phyloP scores from a whole-genome alignment of 176 grass and related monocot species.

The Aechmea fasciata region DNA sequence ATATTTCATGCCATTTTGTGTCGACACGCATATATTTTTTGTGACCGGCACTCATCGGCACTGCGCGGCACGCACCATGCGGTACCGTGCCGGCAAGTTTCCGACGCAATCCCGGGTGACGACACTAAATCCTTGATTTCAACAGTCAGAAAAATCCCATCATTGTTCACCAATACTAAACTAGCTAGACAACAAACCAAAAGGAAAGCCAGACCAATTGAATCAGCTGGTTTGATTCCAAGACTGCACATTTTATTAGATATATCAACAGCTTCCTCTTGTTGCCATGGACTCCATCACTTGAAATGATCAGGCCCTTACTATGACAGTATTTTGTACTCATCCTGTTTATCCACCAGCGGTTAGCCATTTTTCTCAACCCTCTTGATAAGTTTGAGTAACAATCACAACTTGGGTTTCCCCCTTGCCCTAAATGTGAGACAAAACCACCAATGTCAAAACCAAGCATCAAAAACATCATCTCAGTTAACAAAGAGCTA shows the following conservation, averaged over 20 bases:
- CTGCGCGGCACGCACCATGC: no score
- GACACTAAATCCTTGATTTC: background rate
- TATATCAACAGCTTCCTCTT: slow-evolving; percentile 37
- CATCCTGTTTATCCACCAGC: no score
- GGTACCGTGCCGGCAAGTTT: no score
- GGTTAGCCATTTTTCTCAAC: no score
- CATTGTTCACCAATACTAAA: slow-evolving; percentile 46
- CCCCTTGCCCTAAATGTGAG: no score
- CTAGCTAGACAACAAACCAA: slow-evolving; percentile 43
- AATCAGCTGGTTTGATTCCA: slow-evolving; percentile 39
- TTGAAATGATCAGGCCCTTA: slow-evolving; percentile 36
- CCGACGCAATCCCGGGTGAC: no score
- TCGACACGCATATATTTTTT: no score
- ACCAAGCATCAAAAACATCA: background rate
- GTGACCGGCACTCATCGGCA: no score
- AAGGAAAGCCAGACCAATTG: slow-evolving; percentile 39
- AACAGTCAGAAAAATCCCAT: slow-evolving; percentile 36
- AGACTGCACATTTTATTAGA: slow-evolving; percentile 44
- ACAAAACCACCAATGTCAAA: background rate
- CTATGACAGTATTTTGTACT: no score
- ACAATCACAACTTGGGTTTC: no score
- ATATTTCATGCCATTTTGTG: no score
- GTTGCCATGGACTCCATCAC: slow-evolving; percentile 53
- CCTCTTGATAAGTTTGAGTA: no score
- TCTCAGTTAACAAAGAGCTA: background rate